Percentiles rank a stretch among this genome's conserved stretches.
These are phyloP conservation scores for Entelexis sorbosivorans DNA, from an alignment of 1,139 yeast species.

Conservation along the genomic window DNA sequence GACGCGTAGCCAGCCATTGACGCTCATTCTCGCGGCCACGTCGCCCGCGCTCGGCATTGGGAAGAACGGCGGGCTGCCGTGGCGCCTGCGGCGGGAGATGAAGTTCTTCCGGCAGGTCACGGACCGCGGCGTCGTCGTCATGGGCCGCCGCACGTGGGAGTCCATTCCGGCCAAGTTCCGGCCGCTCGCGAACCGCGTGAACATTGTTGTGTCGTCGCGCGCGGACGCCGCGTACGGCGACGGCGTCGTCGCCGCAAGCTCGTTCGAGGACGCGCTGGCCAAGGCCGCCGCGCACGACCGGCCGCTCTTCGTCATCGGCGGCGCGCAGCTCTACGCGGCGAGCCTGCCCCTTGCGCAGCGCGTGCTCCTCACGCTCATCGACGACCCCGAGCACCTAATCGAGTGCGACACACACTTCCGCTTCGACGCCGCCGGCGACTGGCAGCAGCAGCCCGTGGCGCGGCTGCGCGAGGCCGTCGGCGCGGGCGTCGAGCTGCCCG, in stretches of 20 bases:
- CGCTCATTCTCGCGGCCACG: constrained; percentile 68
- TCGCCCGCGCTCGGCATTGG: constrained; percentile 81
- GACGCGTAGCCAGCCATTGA: constrained; percentile 21
- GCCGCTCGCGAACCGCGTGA: constrained; percentile 67
- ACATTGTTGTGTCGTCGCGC: constrained; percentile 59
- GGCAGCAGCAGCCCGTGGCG: constrained; percentile 29
- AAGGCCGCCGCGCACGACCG: constrained; percentile 22
- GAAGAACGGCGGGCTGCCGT: constrained; percentile 66
- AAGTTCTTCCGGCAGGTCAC: constrained; percentile 73
- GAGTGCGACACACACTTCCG: constrained; percentile 53
- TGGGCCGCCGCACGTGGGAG: constrained; percentile 97
- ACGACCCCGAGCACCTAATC: constrained; percentile 27
- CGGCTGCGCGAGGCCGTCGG: constrained; percentile 38
- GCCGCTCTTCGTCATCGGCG: constrained; percentile 65
- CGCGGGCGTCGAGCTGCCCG: constrained; percentile 32
- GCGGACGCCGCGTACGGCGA: constrained; percentile 24
- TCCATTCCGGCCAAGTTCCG: constrained; percentile 76
- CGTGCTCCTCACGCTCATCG: constrained; percentile 65
- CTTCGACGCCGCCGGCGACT: constrained; percentile 25
- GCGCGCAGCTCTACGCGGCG: constrained; percentile 71
- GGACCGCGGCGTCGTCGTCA: constrained; percentile 64
- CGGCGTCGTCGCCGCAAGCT: constrained; percentile 37
- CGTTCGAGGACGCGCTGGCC: constrained; percentile 39
- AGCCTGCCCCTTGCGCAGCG: constrained; percentile 43
- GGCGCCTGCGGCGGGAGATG: constrained; percentile 80